These are phyloP conservation scores for Leptodontidium sp. DNA, from an alignment of 2,329 filamentous ascomycete species.

Conservation along the genomic window DNA sequence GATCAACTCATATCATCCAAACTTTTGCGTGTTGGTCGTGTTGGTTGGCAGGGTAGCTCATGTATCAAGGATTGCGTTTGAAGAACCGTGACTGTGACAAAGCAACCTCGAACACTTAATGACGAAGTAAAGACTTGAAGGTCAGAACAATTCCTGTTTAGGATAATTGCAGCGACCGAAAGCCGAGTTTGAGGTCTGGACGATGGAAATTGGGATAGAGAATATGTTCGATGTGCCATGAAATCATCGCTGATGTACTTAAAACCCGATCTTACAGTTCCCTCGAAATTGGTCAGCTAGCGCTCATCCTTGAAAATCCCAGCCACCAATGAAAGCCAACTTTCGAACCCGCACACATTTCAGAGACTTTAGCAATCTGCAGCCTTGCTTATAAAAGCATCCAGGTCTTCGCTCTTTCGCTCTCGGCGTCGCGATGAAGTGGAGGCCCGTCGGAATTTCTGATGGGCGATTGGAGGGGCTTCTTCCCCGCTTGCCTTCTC, in stretches of 20 bases:
- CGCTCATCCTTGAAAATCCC: too few relatives aligned
- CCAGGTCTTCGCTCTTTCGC: constrained; percentile 23
- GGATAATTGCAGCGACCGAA: background rate
- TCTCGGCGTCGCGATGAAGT: constrained; percentile 20
- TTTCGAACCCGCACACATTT: constrained; percentile 13
- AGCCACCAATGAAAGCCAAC: constrained; percentile 6
- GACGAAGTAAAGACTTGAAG: background rate
- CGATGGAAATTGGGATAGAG: background rate
- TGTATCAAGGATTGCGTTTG: background rate
- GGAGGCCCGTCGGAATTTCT: background rate
- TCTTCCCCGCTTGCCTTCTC: background rate
- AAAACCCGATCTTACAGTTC: background rate
- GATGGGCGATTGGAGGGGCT: background rate
- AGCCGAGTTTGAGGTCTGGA: background rate
- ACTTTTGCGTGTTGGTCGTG: constrained; percentile 3
- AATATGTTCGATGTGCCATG: background rate
- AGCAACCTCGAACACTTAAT: background rate
- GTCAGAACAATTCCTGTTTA: background rate
- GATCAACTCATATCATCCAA: background rate
- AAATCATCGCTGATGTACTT: background rate
- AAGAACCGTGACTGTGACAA: background rate
- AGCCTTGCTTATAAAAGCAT: constrained; percentile 29
- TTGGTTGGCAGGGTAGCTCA: background rate
- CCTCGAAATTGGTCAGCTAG: constrained; percentile 13
- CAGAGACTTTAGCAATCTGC: constrained; percentile 22